A percentile compares a stretch with the other conserved stretches of the same genome.
Conservation (phyloP, 179 eudicot genomes). For the Corrigiola litoralis region DNA sequence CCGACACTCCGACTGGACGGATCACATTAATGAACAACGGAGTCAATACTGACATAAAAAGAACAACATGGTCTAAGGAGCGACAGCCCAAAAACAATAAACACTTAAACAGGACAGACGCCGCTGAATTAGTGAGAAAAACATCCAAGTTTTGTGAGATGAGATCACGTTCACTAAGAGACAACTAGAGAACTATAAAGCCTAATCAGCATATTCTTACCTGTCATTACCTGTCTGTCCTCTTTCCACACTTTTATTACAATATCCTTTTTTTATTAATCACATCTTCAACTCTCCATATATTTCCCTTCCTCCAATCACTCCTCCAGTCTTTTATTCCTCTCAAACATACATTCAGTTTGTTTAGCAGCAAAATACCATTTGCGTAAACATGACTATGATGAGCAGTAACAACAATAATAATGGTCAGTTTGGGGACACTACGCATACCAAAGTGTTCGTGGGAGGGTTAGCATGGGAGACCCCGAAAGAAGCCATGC, state of each 20-base stretch:
- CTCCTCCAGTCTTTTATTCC: not conserved
- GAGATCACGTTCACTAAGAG: conserved; percentile 13
- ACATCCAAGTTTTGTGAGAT: conserved; percentile 7
- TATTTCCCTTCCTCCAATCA: not conserved
- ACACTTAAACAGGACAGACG: not conserved
- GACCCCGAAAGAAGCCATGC: conserved; percentile 68
- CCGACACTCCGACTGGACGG: too few relatives aligned
- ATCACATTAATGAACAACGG: too few relatives aligned
- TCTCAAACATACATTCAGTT: not conserved
- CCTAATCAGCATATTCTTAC: conserved; percentile 25
- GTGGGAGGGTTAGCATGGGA: conserved; percentile 99
- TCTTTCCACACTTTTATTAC: not conserved
- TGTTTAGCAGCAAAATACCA: too few relatives aligned
- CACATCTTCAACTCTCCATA: too few relatives aligned
- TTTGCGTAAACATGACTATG: conserved; percentile 30
- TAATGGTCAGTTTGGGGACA: conserved; percentile 51
- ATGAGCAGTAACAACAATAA: conserved; percentile 26
- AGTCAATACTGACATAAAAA: too few relatives aligned
- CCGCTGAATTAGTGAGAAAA: not conserved
- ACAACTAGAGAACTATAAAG: conserved; percentile 5
- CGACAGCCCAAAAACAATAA: too few relatives aligned
- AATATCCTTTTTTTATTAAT: too few relatives aligned
- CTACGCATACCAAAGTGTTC: conserved; percentile 80
- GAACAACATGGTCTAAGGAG: too few relatives aligned
- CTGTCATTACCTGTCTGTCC: conserved; percentile 30